Conservation (phyloP, 345 rosid species). For the Hibiscus mutabilis region DNA sequence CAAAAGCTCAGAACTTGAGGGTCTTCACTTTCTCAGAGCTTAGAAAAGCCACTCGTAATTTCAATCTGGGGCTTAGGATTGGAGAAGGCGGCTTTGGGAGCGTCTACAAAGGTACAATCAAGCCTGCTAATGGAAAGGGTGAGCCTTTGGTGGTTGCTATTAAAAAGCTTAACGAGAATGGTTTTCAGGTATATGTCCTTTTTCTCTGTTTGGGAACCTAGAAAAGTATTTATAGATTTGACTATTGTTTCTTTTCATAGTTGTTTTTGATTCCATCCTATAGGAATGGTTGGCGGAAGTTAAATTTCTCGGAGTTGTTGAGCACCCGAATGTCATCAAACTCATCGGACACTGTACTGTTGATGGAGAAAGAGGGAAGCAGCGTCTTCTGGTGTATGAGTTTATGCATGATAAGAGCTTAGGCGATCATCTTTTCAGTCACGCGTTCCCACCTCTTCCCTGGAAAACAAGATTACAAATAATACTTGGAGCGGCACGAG, state of each 20-base stretch:
- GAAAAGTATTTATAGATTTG: too few relatives aligned
- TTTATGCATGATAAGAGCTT: conserved; percentile 70
- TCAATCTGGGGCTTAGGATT: conserved; percentile 50
- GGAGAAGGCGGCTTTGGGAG: conserved; percentile 93
- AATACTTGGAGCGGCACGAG: conserved; percentile 71
- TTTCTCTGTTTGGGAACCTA: background rate
- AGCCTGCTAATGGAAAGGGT: conserved; percentile 34
- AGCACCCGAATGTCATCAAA: conserved; percentile 75
- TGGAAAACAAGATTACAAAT: conserved; percentile 68
- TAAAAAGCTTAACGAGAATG: conserved; percentile 61
- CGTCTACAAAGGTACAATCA: conserved; percentile 63
- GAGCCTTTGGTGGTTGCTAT: conserved; percentile 55
- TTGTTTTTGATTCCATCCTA: conserved; percentile 6
- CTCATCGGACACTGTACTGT: conserved; percentile 74
- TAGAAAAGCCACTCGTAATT: conserved; percentile 53
- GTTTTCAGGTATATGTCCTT: conserved; percentile 60
- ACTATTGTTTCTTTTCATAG: too few relatives aligned
- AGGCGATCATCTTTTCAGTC: conserved; percentile 72
- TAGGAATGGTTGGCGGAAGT: conserved; percentile 86
- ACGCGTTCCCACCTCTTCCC: conserved; percentile 39
- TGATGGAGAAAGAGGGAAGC: conserved; percentile 66
- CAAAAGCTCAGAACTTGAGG: conserved; percentile 54
- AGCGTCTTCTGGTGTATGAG: conserved; percentile 72
- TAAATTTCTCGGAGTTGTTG: conserved; percentile 67
- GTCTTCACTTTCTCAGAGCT: conserved; percentile 73